phyloP scores from a whole-genome alignment of 2,329 filamentous ascomycete species.

The Alternaria rosae region DNA sequence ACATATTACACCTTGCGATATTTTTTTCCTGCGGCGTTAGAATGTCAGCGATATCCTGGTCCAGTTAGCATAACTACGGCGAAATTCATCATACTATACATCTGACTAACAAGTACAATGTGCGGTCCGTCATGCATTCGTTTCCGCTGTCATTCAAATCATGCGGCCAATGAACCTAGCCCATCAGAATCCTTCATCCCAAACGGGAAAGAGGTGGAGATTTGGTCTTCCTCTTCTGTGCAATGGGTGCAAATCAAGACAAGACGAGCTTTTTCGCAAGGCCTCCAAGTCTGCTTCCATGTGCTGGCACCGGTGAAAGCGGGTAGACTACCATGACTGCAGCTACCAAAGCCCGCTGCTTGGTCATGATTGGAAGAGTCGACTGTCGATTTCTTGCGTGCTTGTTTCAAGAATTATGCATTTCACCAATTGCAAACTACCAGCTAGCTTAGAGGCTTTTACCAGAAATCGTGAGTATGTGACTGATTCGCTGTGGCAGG shows the following conservation, averaged over 20 bases:
- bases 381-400: background rate
- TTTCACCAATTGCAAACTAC: background rate
- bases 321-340: background rate
- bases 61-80: background rate
- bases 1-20: conserved; percentile 7
- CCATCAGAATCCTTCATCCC: background rate
- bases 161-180: background rate
- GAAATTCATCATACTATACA: background rate
- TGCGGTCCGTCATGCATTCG: background rate
- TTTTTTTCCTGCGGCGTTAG: conserved; percentile 4
- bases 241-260: background rate
- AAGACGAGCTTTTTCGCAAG: background rate
- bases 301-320: conserved; percentile 21
- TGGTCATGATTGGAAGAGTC: background rate
- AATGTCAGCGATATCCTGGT: background rate
- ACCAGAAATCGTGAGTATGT: background rate
- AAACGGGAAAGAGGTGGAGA: background rate
- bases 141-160: background rate
- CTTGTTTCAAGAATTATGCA: background rate
- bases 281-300: background rate
- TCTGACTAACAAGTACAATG: background rate
- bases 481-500: conserved; percentile 8
- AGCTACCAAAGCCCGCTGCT: background rate
- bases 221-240: background rate
- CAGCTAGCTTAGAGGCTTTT: background rate